Percentiles rank a stretch among this genome's conserved stretches.
Evolutionary conservation across 371 early-diverging fungal species (phyloP).

Genomic region (Lichtheimia corymbifera): DNA sequence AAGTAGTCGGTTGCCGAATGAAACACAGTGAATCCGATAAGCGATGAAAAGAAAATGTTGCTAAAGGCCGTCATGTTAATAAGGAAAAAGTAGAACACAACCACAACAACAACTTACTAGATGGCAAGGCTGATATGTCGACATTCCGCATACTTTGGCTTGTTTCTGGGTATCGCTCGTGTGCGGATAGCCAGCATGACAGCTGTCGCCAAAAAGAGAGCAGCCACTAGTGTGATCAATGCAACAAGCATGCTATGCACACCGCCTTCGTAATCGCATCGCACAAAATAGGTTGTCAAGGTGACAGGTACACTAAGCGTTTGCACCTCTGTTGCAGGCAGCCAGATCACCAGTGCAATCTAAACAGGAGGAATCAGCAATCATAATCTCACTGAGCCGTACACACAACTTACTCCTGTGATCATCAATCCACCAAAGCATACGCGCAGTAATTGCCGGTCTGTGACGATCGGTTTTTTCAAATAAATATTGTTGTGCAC

Average conservation of each 20-base stretch:
- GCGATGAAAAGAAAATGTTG: slow-evolving; percentile 54
- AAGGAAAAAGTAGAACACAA: neutral
- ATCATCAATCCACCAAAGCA: neutral
- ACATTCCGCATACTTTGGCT: slow-evolving; percentile 54
- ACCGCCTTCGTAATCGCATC: slow-evolving; percentile 39
- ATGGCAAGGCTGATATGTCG: slow-evolving; percentile 57
- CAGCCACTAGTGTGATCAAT: slow-evolving; percentile 34
- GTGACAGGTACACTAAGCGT: slow-evolving; percentile 35
- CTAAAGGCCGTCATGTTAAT: slow-evolving; percentile 16
- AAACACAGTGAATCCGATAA: slow-evolving; percentile 52
- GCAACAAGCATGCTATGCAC: slow-evolving; percentile 31
- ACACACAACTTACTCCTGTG: slow-evolving; percentile 39
- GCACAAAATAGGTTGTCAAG: slow-evolving; percentile 36
- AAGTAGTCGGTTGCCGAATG: slow-evolving; percentile 52
- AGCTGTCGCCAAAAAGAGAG: slow-evolving; percentile 37
- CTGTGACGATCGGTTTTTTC: slow-evolving; percentile 49
- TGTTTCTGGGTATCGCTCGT: slow-evolving; percentile 37
- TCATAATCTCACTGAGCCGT: slow-evolving; percentile 32
- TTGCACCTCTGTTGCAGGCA: slow-evolving; percentile 24
- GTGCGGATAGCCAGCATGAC: slow-evolving; percentile 54
- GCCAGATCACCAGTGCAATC: slow-evolving; percentile 46
- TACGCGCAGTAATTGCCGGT: slow-evolving; percentile 23
- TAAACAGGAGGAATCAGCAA: slow-evolving; percentile 8
- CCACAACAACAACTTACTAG: slow-evolving; percentile 45
- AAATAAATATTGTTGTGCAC: slow-evolving; percentile 62